These are phyloP conservation scores for Sugiyamaella pinicola DNA, from an alignment of 1,139 yeast genomes.

Conservation along the genomic window DNA sequence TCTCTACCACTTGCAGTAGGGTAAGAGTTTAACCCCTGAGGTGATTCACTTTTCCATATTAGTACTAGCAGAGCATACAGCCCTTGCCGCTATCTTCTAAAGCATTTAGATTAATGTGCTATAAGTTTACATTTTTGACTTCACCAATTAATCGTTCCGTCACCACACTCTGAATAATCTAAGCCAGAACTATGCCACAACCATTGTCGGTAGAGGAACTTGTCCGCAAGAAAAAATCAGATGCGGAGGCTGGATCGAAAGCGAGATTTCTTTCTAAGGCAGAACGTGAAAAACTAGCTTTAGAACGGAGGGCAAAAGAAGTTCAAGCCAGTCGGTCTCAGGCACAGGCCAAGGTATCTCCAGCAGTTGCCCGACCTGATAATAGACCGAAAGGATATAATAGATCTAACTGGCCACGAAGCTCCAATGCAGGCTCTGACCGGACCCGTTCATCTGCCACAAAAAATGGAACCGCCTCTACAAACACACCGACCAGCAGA, in stretches of 20 bases:
- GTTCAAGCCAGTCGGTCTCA: slow-evolving; percentile 19
- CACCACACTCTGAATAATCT: background rate
- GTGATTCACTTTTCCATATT: too few relatives aligned
- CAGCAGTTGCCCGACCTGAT: background rate
- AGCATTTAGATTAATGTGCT: too few relatives aligned
- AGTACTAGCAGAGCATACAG: too few relatives aligned
- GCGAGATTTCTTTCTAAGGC: slow-evolving; percentile 55
- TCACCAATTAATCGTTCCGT: background rate
- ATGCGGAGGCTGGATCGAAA: slow-evolving; percentile 31
- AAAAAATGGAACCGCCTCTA: too few relatives aligned
- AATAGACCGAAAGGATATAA: too few relatives aligned
- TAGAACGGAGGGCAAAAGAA: slow-evolving; percentile 34
- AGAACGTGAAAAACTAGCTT: slow-evolving; percentile 48
- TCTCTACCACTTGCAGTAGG: too few relatives aligned
- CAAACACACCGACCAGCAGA: too few relatives aligned
- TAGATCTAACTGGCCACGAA: too few relatives aligned
- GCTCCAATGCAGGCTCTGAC: too few relatives aligned
- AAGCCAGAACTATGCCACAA: slow-evolving; percentile 10
- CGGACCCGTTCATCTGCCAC: background rate
- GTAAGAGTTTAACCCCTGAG: too few relatives aligned
- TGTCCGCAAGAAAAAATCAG: slow-evolving; percentile 39
- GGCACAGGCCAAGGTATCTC: slow-evolving; percentile 11
- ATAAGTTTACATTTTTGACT: background rate
- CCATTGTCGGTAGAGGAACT: slow-evolving; percentile 51
- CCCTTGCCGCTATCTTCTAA: background rate